A percentile compares a stretch with the other conserved stretches of the same genome.
Evolutionary conservation across 805 yeast species (phyloP).

Genomic region (Ogataea henricii): DNA sequence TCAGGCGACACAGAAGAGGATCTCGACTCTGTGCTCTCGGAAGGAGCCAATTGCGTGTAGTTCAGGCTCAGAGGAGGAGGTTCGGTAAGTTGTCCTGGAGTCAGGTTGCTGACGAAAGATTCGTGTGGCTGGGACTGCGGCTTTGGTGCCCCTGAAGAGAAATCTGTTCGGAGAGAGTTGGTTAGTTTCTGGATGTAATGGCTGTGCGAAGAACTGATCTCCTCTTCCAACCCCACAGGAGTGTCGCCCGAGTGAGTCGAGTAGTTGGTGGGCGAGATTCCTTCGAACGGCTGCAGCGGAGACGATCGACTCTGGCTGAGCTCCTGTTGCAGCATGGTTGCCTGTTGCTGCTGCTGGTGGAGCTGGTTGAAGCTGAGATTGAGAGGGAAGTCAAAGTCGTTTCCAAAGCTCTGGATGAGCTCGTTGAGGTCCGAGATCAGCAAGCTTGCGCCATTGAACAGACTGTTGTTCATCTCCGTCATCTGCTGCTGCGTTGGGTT

Average conservation of each 20-base stretch:
- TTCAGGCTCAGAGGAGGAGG: background rate
- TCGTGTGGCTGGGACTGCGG: background rate
- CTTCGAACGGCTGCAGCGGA: conserved; percentile 12
- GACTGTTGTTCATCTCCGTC: conserved; percentile 32
- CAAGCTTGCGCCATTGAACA: conserved; percentile 38
- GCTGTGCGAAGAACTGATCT: conserved; percentile 16
- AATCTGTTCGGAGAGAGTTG: conserved; percentile 23
- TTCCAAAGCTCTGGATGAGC: conserved; percentile 32
- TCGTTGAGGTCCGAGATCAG: conserved; percentile 39
- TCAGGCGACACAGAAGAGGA: background rate
- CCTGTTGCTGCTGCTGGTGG: conserved; percentile 1
- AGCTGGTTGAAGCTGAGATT: conserved; percentile 1
- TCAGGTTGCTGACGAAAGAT: background rate
- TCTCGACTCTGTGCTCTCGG: background rate
- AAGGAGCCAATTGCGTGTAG: background rate
- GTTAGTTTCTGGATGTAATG: conserved; percentile 29
- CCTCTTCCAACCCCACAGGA: conserved; percentile 13
- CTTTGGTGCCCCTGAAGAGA: background rate
- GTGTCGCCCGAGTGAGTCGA: conserved; percentile 24
- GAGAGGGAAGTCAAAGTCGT: conserved; percentile 26
- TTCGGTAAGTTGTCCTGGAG: background rate
- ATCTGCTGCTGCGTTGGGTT: conserved; percentile 14
- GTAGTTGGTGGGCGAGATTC: conserved; percentile 28
- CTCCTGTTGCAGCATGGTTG: background rate
- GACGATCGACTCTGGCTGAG: background rate